phyloP scores from a whole-genome alignment of 2,329 filamentous ascomycete species.

The Parasarocladium wereldwijsianum region DNA sequence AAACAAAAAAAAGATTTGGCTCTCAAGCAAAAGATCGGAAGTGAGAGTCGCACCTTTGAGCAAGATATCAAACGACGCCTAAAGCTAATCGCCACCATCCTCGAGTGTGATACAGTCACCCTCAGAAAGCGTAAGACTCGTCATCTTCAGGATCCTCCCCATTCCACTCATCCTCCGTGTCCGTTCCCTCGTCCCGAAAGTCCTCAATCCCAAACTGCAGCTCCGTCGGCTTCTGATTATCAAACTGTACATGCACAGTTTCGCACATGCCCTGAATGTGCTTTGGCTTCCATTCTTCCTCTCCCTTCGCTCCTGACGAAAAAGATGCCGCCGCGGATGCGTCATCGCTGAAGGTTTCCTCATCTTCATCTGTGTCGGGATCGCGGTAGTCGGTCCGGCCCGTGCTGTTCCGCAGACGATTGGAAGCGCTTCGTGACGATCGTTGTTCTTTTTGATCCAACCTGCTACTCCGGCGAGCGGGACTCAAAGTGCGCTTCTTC shows the following conservation, averaged over 20 bases:
- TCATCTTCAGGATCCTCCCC: slow-evolving; percentile 38
- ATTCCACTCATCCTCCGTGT: slow-evolving; percentile 42
- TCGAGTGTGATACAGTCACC: too few species aligned
- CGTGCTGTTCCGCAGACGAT: slow-evolving; percentile 7
- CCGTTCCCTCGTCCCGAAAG: slow-evolving; percentile 46
- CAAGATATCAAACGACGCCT: too few species aligned
- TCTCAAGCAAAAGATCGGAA: too few species aligned
- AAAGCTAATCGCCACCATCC: too few species aligned
- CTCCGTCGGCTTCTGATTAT: slow-evolving; percentile 61
- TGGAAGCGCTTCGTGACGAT: slow-evolving; percentile 4
- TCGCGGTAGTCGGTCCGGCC: slow-evolving; percentile 24
- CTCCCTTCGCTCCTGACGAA: too few species aligned
- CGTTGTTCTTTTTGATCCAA: slow-evolving; percentile 11
- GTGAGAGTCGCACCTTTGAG: too few species aligned
- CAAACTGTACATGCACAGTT: slow-evolving; percentile 55
- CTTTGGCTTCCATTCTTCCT: slow-evolving; percentile 6
- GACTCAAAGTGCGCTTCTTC: slow-evolving; percentile 8
- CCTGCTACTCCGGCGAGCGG: slow-evolving; percentile 21
- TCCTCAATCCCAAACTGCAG: slow-evolving; percentile 55
- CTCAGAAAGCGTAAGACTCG: too few species aligned
- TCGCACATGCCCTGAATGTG: slow-evolving; percentile 56
- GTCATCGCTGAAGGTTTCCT: slow-evolving; percentile 13
- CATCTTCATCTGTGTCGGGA: slow-evolving; percentile 29
- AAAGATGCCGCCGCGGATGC: slow-evolving; percentile 5
- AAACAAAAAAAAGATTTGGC: too few species aligned